Base-by-base conservation (phyloP, 2,329 filamentous ascomycete genomes). In the Cercospora berteroae region DNA sequence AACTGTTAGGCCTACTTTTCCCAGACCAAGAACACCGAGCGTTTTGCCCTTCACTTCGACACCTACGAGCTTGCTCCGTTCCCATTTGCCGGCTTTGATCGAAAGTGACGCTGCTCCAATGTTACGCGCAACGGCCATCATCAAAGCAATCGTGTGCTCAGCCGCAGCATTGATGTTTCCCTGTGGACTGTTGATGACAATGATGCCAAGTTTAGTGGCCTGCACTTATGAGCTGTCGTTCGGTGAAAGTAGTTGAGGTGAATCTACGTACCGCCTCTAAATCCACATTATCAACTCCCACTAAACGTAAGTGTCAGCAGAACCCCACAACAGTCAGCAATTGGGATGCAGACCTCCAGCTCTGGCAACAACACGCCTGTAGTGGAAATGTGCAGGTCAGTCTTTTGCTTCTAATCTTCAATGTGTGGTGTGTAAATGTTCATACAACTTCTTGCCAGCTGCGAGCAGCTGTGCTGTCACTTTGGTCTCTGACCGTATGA, bases 271-370 rank as follows among this genome's bases (percentile, higher is more conserved):
- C 60, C 7, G 88, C 86, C 36, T 87, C 82, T 0, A 94, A 89
- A 75, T 94, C 84, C 59, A 95, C 91, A 80, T 94, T 94, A 80
- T 94, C 91, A 25, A 94, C 90, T 33, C 90, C 92, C 1, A 94
- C 92, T 63, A 25, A n/a, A 9, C 25, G 16, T 5, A 39, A 31
- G 23, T 27, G 48, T 63, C 52, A 63, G 48, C 23, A 29, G 13
- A 36, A 29, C 5, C 10, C 20, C 16, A 25, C 23, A 39, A 20
- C 27, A 23, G 20, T 27, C 18, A 20, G n/a, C 52, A 33, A 20
- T 3, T 31, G 12, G 7, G 13, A 42, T 16, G 12, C 44, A 10
- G 5, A 63, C 60, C 60, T 12, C 92, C 92, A 12, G 92, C 92
- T 68, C 92, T 84, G 2, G 91, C 92, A 23, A 95, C 90, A 8